These are phyloP conservation scores for Dillenia turbinata DNA, from an alignment of 164 flowering plant species.

Conservation along the genomic window DNA sequence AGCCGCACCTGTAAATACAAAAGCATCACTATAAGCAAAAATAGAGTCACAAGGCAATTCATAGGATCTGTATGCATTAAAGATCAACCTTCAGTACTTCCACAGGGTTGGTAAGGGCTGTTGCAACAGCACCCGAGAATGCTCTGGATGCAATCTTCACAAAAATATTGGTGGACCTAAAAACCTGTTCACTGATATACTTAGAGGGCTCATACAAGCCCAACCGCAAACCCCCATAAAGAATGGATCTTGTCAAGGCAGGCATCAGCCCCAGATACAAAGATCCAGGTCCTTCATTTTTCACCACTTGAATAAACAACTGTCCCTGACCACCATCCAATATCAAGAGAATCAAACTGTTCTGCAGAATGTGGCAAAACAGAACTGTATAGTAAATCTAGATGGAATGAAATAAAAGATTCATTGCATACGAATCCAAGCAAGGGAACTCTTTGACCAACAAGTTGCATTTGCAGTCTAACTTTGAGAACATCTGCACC, in stretches of 20 bases:
- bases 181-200: conserved; percentile 56
- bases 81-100: conserved; percentile 81
- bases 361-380: conserved; percentile 7
- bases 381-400: background rate
- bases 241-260: conserved; percentile 75
- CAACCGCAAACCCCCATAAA: conserved; percentile 90
- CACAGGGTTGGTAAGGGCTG: conserved; percentile 84
- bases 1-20: conserved; percentile 56
- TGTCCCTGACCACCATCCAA: conserved; percentile 48
- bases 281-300: conserved; percentile 72
- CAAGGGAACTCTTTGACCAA: conserved; percentile 88
- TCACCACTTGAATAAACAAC: conserved; percentile 47
- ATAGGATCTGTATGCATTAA: conserved; percentile 1
- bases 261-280: conserved; percentile 84
- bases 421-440: conserved; percentile 64
- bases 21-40: background rate
- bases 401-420: conserved; percentile 4
- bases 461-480: conserved; percentile 95
- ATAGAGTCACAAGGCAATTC: background rate
- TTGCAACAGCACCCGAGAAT: conserved; percentile 83
- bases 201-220: conserved; percentile 96
- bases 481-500: conserved; percentile 95
- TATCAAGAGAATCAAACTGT: conserved; percentile 2
- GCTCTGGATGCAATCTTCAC: conserved; percentile 85
- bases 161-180: conserved; percentile 77